Conservation (phyloP, 345 rosid species). For the Acer negundo region DNA sequence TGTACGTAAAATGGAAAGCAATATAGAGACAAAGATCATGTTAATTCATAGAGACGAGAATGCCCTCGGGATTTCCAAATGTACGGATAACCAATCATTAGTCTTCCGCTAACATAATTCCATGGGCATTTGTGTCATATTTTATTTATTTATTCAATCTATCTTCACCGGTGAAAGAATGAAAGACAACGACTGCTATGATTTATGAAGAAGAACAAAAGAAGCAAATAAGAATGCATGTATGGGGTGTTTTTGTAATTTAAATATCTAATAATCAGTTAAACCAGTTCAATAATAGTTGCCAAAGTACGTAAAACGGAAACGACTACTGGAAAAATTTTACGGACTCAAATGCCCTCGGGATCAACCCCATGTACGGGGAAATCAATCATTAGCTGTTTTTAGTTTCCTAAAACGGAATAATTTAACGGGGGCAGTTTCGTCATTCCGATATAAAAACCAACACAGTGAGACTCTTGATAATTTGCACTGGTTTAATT, state of each 20-base stretch:
- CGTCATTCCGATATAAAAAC: constrained; percentile 26
- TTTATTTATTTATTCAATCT: background rate
- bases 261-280: background rate
- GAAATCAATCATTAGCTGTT: constrained; percentile 41
- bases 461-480: background rate
- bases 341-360: constrained; percentile 62
- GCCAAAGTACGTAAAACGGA: constrained; percentile 26
- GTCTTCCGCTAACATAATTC: background rate
- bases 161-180: background rate
- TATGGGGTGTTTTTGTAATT: constrained; percentile 21
- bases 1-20: constrained; percentile 5
- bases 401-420: background rate
- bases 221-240: constrained; percentile 16
- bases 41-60: constrained; percentile 32
- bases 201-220: too few species aligned
- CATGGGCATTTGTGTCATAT: constrained; percentile 28
- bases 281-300: background rate
- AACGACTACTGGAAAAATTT: background rate
- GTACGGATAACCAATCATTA: constrained; percentile 30
- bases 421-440: constrained; percentile 33
- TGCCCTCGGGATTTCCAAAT: constrained; percentile 47
- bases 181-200: too few species aligned
- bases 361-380: constrained; percentile 41
- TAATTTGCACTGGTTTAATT: background rate
- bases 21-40: background rate